Conservation (phyloP, 768 basidiomycete species). For the Pilatotrama ljubarskyi region DNA sequence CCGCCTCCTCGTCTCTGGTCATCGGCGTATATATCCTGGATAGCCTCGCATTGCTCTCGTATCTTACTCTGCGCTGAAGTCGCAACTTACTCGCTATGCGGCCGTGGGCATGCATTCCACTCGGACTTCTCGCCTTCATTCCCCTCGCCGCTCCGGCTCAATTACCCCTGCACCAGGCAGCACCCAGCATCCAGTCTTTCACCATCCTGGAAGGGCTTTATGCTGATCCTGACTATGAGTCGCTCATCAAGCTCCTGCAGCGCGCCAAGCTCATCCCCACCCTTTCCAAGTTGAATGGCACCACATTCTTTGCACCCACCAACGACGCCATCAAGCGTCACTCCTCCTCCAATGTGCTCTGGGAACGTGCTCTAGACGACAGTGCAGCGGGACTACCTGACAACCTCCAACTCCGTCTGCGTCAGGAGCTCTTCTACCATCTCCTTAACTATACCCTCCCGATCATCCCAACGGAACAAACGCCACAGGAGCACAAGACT, state of each 20-base stretch:
- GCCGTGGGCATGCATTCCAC: conserved; percentile 35
- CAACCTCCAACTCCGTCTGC: conserved; percentile 79
- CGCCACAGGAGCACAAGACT: conserved; percentile 51
- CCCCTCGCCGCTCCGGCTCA: conserved; percentile 38
- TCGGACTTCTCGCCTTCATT: conserved; percentile 37
- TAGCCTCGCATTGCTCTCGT: not conserved
- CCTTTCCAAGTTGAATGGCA: conserved; percentile 78
- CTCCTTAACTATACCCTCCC: conserved; percentile 79
- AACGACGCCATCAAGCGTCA: conserved; percentile 81
- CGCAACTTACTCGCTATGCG: conserved; percentile 31
- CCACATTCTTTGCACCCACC: conserved; percentile 93
- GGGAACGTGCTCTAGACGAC: conserved; percentile 40
- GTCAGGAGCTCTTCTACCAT: conserved; percentile 95
- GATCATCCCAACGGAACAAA: conserved; percentile 41
- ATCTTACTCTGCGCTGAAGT: not conserved
- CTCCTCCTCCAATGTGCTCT: conserved; percentile 32
- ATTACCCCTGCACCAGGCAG: conserved; percentile 29
- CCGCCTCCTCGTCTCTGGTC: not conserved
- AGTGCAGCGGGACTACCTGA: conserved; percentile 50
- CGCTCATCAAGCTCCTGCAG: conserved; percentile 76
- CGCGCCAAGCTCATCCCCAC: conserved; percentile 87
- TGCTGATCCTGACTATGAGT: conserved; percentile 73
- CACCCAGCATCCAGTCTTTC: conserved; percentile 36
- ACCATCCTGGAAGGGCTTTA: conserved; percentile 82
- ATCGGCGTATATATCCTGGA: not conserved